Conservation (phyloP, 2,329 filamentous ascomycete genomes). For the Dothideomycetes sp. region DNA sequence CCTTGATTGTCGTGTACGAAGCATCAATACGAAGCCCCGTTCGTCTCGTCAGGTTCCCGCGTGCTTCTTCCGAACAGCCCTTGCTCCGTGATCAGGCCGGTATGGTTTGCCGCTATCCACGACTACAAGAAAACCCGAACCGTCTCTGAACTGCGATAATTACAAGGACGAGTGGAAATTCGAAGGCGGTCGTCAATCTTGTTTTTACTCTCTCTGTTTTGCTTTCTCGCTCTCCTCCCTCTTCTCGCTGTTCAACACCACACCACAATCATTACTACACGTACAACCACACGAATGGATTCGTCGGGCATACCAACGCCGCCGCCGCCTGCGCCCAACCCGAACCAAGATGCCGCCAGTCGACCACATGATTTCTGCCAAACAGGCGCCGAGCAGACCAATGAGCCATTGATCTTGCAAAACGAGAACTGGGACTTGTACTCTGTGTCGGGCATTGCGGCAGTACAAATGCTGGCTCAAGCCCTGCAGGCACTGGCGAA, state of each 20-base stretch:
- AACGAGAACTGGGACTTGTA: constrained; percentile 56
- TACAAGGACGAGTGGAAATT: background rate
- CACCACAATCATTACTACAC: background rate
- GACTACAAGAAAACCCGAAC: background rate
- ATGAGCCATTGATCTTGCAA: constrained; percentile 23
- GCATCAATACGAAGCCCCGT: too few species aligned
- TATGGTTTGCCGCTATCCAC: background rate
- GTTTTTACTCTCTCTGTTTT: background rate
- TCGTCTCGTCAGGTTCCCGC: too few species aligned
- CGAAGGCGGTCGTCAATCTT: background rate
- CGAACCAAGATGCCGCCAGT: constrained; percentile 9
- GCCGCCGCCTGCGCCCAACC: constrained; percentile 12
- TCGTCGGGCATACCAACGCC: too few species aligned
- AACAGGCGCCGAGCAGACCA: constrained; percentile 16
- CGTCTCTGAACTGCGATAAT: too few species aligned
- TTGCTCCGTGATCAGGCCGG: too few species aligned
- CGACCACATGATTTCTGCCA: constrained; percentile 13
- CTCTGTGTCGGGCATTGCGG: constrained; percentile 60
- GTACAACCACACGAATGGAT: background rate
- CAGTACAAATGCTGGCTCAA: constrained; percentile 69
- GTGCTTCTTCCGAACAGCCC: too few species aligned
- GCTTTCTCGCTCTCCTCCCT: background rate
- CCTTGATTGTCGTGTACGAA: too few species aligned
- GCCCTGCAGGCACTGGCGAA: constrained; percentile 51
- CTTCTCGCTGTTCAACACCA: background rate